Percentiles rank a stretch among this genome's conserved stretches.
These are phyloP conservation scores for Puccinia brachypodii DNA, from an alignment of 1,284 basidiomycete species.

Conservation along the genomic window DNA sequence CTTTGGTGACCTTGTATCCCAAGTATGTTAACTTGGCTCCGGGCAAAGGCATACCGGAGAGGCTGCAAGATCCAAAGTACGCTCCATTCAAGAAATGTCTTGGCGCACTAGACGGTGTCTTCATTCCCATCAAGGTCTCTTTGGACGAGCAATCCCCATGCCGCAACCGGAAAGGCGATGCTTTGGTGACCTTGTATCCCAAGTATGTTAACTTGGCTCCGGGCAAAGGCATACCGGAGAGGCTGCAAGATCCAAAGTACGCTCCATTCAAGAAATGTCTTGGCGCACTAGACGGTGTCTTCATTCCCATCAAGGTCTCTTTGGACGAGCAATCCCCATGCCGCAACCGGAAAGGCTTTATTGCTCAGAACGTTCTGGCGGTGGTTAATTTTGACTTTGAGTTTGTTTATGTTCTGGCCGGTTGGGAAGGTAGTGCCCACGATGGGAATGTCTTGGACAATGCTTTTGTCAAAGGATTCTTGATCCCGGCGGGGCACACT, in stretches of 20 bases:
- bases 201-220: background rate
- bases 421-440: slow-evolving; percentile 28
- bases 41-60: background rate
- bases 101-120: background rate
- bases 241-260: slow-evolving; percentile 3
- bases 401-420: slow-evolving; percentile 6
- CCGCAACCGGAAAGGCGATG: background rate
- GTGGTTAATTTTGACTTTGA: background rate
- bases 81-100: background rate
- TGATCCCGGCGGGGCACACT: background rate
- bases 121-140: background rate
- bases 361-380: background rate
- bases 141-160: background rate
- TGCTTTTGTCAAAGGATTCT: background rate
- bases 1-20: background rate
- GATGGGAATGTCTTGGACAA: background rate
- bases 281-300: background rate
- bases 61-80: slow-evolving; percentile 3
- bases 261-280: background rate
- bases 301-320: background rate
- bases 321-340: background rate
- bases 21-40: background rate
- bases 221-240: background rate
- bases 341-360: background rate
- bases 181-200: background rate